Conservation (phyloP, 2,329 filamentous ascomycete species). For the Penicillium freii region DNA sequence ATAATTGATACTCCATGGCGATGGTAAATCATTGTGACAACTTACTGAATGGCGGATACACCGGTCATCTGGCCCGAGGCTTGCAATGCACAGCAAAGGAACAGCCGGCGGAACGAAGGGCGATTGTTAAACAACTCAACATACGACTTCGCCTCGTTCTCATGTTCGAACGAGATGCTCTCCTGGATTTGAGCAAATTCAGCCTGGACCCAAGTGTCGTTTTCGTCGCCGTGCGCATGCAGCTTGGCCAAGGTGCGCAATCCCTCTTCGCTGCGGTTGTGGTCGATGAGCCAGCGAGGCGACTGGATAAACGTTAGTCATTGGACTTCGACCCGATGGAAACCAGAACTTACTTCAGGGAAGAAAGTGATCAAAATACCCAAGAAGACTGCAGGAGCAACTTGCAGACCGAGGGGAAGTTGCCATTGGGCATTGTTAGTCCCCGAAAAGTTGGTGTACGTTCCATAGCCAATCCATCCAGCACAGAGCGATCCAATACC, state of each 20-base stretch:
- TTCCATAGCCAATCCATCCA: constrained; percentile 70
- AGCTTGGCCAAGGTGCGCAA: constrained; percentile 66
- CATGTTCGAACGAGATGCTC: constrained; percentile 63
- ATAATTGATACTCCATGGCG: no score
- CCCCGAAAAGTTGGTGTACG: constrained; percentile 51
- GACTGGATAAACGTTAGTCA: constrained; percentile 33
- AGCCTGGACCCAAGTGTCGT: constrained; percentile 68
- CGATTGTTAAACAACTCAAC: constrained; percentile 64
- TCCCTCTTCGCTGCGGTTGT: constrained; percentile 64
- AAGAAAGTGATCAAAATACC: constrained; percentile 68
- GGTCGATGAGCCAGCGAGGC: constrained; percentile 72
- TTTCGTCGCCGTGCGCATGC: constrained; percentile 65
- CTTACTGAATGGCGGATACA: constrained; percentile 65
- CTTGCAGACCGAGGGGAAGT: constrained; percentile 66
- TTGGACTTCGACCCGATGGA: neutral
- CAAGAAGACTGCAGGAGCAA: constrained; percentile 63
- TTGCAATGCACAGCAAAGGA: constrained; percentile 68
- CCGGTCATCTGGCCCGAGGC: constrained; percentile 75
- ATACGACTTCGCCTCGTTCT: constrained; percentile 69
- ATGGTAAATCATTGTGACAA: neutral
- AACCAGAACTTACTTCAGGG: constrained; percentile 53
- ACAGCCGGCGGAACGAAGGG: constrained; percentile 68
- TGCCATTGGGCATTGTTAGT: constrained; percentile 58
- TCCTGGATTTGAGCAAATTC: constrained; percentile 72
- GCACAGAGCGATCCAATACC: constrained; percentile 72